A percentile compares a stretch with the other conserved stretches of the same genome.
These are phyloP conservation scores for Exophiala alcalophila DNA, from an alignment of 2,329 filamentous ascomycete genomes.

Conservation along the genomic window DNA sequence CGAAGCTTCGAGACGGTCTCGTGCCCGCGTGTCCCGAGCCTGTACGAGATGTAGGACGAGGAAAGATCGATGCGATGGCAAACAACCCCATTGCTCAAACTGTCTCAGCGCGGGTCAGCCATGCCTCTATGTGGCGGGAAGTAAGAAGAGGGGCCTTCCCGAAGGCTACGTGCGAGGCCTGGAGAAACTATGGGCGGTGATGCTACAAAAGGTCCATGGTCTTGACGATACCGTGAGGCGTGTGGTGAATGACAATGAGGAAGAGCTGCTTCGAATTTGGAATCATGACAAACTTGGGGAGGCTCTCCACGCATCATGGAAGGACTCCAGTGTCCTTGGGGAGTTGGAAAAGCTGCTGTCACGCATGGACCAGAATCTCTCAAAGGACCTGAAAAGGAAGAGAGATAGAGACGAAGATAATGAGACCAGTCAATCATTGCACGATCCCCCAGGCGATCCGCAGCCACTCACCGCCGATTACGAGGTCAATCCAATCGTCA, in stretches of 20 bases:
- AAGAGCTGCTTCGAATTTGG: constrained; percentile 40
- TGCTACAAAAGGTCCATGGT: constrained; percentile 44
- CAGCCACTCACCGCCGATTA: constrained; percentile 9
- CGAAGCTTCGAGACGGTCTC: constrained; percentile 37
- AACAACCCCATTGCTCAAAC: constrained; percentile 43
- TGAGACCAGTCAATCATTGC: background rate
- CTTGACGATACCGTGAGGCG: constrained; percentile 43
- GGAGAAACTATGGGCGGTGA: constrained; percentile 47
- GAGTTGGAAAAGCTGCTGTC: constrained; percentile 44
- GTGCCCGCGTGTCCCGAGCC: constrained; percentile 47
- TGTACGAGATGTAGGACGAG: constrained; percentile 45
- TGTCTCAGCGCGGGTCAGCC: constrained; percentile 41
- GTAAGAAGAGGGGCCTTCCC: constrained; percentile 46
- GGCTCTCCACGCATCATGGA: constrained; percentile 45
- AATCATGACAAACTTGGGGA: constrained; percentile 42
- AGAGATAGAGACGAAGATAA: constrained; percentile 33
- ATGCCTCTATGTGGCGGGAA: constrained; percentile 45
- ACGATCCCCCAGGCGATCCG: constrained; percentile 19
- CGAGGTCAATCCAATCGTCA: no score
- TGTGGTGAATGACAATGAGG: constrained; percentile 37
- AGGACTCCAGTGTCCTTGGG: constrained; percentile 40
- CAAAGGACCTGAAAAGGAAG: constrained; percentile 36
- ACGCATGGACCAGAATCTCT: constrained; percentile 31
- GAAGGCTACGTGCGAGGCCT: constrained; percentile 48
- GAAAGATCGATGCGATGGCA: constrained; percentile 43